Percentiles rank a stretch among this genome's conserved stretches.
Evolutionary conservation across 345 rosid species (phyloP).

Genomic region (Syzygium grande): DNA sequence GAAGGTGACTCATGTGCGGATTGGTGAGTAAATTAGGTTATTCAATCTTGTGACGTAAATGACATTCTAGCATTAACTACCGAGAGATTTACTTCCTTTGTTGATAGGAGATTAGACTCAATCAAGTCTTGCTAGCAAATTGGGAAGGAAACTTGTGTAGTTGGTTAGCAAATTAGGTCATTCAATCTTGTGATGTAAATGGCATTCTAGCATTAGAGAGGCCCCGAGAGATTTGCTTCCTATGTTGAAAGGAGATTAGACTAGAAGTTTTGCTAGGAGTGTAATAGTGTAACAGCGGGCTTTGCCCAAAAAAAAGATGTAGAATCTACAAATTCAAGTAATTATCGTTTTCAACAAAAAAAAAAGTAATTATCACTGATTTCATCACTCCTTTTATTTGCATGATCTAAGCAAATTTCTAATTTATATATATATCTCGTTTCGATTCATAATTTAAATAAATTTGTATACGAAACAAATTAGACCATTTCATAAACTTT

Average conservation of each 20-base stretch:
- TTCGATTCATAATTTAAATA: neutral
- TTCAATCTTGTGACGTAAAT: neutral
- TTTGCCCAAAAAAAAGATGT: neutral
- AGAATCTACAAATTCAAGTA: neutral
- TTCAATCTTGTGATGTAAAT: neutral
- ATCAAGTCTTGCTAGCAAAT: neutral
- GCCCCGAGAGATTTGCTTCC: neutral
- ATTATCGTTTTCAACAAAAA: neutral
- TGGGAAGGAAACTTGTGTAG: neutral
- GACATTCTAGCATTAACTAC: neutral
- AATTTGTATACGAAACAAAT: neutral
- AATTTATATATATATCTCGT: neutral
- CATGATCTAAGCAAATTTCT: neutral
- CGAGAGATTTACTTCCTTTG: neutral
- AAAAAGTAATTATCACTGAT: neutral
- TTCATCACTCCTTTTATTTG: neutral
- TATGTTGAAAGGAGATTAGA: neutral
- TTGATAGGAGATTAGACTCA: neutral
- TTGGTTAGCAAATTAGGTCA: neutral
- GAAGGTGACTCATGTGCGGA: neutral
- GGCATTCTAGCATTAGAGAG: neutral
- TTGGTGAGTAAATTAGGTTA: neutral
- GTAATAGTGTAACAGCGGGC: neutral
- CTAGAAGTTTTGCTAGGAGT: neutral
- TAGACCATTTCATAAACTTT: neutral